These are phyloP conservation scores for Sporopachydermia quercuum DNA, from an alignment of 805 yeast genomes.

Conservation along the genomic window DNA sequence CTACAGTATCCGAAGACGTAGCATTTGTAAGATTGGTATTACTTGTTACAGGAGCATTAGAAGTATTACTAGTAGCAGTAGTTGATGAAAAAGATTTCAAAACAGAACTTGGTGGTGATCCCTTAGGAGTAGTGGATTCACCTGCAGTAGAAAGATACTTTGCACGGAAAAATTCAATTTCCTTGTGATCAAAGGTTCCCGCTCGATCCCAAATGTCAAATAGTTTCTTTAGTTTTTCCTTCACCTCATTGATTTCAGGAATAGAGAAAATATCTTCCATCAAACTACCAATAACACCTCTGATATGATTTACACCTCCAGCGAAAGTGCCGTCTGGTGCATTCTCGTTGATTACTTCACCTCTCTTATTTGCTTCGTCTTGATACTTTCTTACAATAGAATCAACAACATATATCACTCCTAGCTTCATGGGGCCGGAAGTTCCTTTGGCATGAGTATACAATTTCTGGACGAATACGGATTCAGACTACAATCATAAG, in stretches of 20 bases:
- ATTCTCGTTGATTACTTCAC: slow-evolving; percentile 28
- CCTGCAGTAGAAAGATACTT: slow-evolving; percentile 33
- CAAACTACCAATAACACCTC: slow-evolving; percentile 46
- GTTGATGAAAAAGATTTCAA: slow-evolving; percentile 4
- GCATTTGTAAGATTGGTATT: slow-evolving; percentile 9
- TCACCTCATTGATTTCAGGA: slow-evolving; percentile 23
- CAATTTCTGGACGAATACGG: slow-evolving; percentile 41
- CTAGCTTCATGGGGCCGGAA: slow-evolving; percentile 73
- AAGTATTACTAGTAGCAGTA: slow-evolving; percentile 3
- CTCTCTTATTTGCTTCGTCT: slow-evolving; percentile 51
- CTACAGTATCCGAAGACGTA: slow-evolving; percentile 15
- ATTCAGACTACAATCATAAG: slow-evolving; percentile 24
- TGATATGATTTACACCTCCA: slow-evolving; percentile 53
- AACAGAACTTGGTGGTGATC: slow-evolving; percentile 33
- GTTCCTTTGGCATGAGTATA: slow-evolving; percentile 56
- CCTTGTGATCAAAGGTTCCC: slow-evolving; percentile 50
- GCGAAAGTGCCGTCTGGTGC: slow-evolving; percentile 62
- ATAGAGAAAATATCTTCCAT: slow-evolving; percentile 48
- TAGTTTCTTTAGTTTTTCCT: slow-evolving; percentile 65
- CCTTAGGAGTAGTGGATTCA: slow-evolving; percentile 54
- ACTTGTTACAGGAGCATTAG: slow-evolving; percentile 8
- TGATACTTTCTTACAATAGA: slow-evolving; percentile 77
- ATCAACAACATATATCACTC: slow-evolving; percentile 82
- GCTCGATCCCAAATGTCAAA: slow-evolving; percentile 89
- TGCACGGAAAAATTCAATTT: slow-evolving; percentile 38